Evolutionary conservation across 1,284 basidiomycete genomes (phyloP), one percentile per base, ranked within the genome.

Genomic region (Cutaneotrichosporon spelunceum): DNA sequence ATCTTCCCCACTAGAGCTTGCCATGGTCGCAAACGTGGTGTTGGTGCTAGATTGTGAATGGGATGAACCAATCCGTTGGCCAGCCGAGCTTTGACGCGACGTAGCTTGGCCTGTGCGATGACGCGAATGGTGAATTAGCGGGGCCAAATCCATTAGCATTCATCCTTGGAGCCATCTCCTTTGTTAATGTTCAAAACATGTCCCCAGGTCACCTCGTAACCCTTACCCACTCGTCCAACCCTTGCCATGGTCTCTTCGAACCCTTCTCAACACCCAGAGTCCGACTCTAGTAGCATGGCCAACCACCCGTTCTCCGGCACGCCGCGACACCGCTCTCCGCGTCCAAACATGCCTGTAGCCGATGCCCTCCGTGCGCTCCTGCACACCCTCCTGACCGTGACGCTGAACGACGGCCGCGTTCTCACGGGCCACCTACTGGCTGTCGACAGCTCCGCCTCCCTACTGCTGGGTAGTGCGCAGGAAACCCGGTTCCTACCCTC

Each of bases 281-380:
- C 47, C 16, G 16, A 13, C 48, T 29, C 48, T 29, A 26, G 26
- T 26, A 29, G 14, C 49, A 50, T 50, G 48, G 27, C 21, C 48
- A n/a, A 50, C 26, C 48, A 50, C 16, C 48, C 48, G 16, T 50
- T 50, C 27, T 16, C 27, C 16, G 27, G 34, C 52, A 36, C 52
- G 8, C 52, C 52, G 10, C 52, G 30, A 30, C 33, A 5, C 11
- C 52, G 11, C 27, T 34, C 30, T 21, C 30, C 42, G 42, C 48
- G 14, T n/a, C 48, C 34, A 4, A 34, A 7, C 50, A 34, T 34
- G 50, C 50, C 30, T 5, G 30, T 34, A 9, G 7, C 19, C 2
- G 47, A 50, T 33, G 57, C 57, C 11, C 61, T 66, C 34, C 49
- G 34, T 21, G 59, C 64, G 8, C 64, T 66, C 36, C 64, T 66